A percentile compares a stretch with the other conserved stretches of the same genome.
Conservation (phyloP, 345 rosid species). For the Brassica napus region DNA sequence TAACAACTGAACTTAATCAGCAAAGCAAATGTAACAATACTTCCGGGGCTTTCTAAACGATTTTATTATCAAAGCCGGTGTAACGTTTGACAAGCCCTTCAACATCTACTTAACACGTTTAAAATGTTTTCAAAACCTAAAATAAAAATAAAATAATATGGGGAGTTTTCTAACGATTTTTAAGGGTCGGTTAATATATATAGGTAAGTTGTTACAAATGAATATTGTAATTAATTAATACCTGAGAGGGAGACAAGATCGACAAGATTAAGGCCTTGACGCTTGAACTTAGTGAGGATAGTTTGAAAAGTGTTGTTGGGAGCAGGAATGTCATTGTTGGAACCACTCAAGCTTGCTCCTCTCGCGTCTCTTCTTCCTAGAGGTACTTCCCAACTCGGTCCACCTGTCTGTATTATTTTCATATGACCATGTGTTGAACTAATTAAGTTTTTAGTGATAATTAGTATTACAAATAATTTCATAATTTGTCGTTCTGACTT, state of each 20-base stretch:
- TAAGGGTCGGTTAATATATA: neutral
- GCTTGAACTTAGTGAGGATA: conserved; percentile 63
- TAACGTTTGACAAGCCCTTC: neutral
- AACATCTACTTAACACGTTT: neutral
- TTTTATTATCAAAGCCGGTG: neutral
- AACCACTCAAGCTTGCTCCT: conserved; percentile 72
- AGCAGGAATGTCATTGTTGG: conserved; percentile 77
- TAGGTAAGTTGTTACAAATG: neutral
- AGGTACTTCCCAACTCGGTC: conserved; percentile 87
- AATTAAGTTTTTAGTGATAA: neutral
- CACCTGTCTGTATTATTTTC: conserved; percentile 55
- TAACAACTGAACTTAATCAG: neutral
- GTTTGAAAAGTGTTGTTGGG: conserved; percentile 59
- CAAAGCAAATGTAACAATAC: neutral
- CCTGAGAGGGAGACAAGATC: conserved; percentile 81
- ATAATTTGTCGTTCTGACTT: conserved; percentile 24
- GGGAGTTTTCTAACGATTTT: neutral
- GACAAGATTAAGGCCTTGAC: conserved; percentile 57
- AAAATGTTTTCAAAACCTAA: neutral
- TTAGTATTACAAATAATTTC: neutral
- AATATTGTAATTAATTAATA: conserved; percentile 28
- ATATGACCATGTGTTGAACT: neutral
- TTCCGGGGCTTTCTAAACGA: neutral
- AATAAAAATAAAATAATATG: neutral
- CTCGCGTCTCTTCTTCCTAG: conserved; percentile 77